Evolutionary conservation across 2,329 filamentous ascomycete genomes (phyloP).

Genomic region (Penicillium sp.): DNA sequence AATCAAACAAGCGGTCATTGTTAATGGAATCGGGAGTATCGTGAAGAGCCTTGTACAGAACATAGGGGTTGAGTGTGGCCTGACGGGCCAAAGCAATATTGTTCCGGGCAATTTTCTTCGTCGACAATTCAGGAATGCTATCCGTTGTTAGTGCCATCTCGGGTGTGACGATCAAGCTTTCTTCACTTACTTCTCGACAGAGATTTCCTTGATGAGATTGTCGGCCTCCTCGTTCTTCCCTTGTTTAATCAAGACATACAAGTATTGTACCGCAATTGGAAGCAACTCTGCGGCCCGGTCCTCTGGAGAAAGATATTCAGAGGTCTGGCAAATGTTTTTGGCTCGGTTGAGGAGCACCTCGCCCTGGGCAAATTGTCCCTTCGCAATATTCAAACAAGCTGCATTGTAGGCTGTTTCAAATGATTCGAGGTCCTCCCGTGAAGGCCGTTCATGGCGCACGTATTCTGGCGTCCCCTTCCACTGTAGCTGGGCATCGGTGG

Average conservation of each 20-base stretch:
- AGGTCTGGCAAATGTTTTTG: constrained; percentile 55
- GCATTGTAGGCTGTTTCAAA: constrained; percentile 63
- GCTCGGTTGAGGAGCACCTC: constrained; percentile 56
- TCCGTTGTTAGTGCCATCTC: constrained; percentile 4
- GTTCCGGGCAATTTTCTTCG: constrained; percentile 55
- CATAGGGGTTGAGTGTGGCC: constrained; percentile 50
- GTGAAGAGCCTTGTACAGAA: constrained; percentile 53
- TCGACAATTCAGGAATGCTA: constrained; percentile 54
- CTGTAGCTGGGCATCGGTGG: constrained; percentile 56
- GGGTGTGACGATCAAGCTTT: constrained; percentile 2
- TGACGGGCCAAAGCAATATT: constrained; percentile 50
- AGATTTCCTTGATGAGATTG: constrained; percentile 47
- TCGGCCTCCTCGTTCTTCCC: constrained; percentile 54
- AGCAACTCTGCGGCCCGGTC: constrained; percentile 56
- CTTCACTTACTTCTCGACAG: constrained; percentile 45
- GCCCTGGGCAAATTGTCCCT: constrained; percentile 53
- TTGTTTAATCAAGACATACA: constrained; percentile 53
- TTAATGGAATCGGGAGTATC: constrained; percentile 43
- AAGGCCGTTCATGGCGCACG: constrained; percentile 49
- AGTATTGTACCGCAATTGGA: constrained; percentile 56
- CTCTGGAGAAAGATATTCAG: constrained; percentile 54
- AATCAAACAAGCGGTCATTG: constrained; percentile 54
- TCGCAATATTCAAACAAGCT: constrained; percentile 57
- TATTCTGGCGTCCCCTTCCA: constrained; percentile 52
- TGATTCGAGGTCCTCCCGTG: constrained; percentile 55